These are phyloP conservation scores for Hypoxylon sp. DNA, from an alignment of 2,329 filamentous ascomycete species.

Conservation along the genomic window DNA sequence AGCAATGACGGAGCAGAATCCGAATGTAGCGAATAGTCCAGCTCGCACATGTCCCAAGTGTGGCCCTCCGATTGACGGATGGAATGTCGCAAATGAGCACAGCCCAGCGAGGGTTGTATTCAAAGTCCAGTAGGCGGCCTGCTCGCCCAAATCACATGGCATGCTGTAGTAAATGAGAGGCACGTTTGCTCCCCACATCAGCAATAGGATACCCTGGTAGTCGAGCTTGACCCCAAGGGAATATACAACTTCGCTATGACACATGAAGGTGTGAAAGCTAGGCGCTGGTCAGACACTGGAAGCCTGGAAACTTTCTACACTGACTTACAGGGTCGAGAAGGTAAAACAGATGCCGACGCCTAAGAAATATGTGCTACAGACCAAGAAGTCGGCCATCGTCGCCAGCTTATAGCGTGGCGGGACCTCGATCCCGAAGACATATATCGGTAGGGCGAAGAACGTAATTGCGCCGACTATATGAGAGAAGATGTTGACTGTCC, in stretches of 20 bases:
- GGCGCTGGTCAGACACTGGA: slow-evolving; percentile 16
- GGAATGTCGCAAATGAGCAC: slow-evolving; percentile 57
- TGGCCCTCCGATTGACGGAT: slow-evolving; percentile 55
- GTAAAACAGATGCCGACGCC: slow-evolving; percentile 62
- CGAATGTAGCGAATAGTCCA: slow-evolving; percentile 58
- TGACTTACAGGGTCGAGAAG: slow-evolving; percentile 59
- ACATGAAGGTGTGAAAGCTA: slow-evolving; percentile 69
- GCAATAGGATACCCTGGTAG: slow-evolving; percentile 70
- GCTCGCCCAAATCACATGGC: slow-evolving; percentile 54
- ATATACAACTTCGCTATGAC: slow-evolving; percentile 64
- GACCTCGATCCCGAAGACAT: slow-evolving; percentile 55
- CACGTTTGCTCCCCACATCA: slow-evolving; percentile 73
- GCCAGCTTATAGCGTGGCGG: slow-evolving; percentile 55
- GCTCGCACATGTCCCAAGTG: slow-evolving; percentile 57
- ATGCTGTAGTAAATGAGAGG: slow-evolving; percentile 71
- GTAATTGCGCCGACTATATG: slow-evolving; percentile 58
- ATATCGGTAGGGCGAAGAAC: slow-evolving; percentile 56
- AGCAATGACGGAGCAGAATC: slow-evolving; percentile 55
- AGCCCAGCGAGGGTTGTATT: slow-evolving; percentile 54
- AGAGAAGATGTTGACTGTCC: slow-evolving; percentile 62
- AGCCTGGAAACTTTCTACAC: not conserved
- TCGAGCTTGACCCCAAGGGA: slow-evolving; percentile 70
- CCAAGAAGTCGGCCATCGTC: slow-evolving; percentile 55
- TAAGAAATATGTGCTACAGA: slow-evolving; percentile 59
- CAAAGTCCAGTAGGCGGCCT: slow-evolving; percentile 54